These are phyloP conservation scores for Malassezia equina DNA, from an alignment of 1,284 basidiomycete species.

Conservation along the genomic window DNA sequence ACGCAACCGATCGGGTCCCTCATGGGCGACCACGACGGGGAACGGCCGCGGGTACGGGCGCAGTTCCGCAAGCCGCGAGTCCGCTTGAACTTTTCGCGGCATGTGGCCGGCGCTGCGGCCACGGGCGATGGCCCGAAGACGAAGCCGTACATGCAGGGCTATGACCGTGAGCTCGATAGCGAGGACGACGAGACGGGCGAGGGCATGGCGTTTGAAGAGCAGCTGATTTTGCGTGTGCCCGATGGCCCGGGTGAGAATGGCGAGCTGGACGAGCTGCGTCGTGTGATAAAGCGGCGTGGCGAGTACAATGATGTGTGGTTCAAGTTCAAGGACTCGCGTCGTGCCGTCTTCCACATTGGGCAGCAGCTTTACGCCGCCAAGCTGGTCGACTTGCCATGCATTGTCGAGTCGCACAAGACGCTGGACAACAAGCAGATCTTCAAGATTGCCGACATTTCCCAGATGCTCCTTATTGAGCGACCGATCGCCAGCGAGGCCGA, in stretches of 20 bases:
- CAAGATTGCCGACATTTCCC: slow-evolving; percentile 96
- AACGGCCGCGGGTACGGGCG: slow-evolving; percentile 1
- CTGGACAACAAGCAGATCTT: slow-evolving; percentile 85
- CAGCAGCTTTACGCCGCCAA: slow-evolving; percentile 75
- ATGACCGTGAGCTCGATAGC: slow-evolving; percentile 83
- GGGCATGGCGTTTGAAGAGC: slow-evolving; percentile 81
- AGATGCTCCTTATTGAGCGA: slow-evolving; percentile 44
- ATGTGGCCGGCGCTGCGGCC: slow-evolving; percentile 10
- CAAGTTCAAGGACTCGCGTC: slow-evolving; percentile 95
- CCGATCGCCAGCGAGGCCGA: slow-evolving; percentile 52
- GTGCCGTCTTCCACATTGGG: slow-evolving; percentile 80
- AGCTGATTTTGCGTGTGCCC: slow-evolving; percentile 85
- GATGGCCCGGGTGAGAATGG: slow-evolving; percentile 58
- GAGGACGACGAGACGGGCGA: slow-evolving; percentile 65
- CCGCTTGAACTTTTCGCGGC: slow-evolving; percentile 16
- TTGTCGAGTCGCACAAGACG: slow-evolving; percentile 93
- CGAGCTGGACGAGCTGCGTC: slow-evolving; percentile 40
- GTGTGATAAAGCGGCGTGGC: slow-evolving; percentile 61
- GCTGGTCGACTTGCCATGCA: slow-evolving; percentile 86
- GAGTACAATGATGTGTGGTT: slow-evolving; percentile 83
- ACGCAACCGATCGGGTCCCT: not conserved
- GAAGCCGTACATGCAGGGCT: slow-evolving; percentile 46
- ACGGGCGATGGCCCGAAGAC: slow-evolving; percentile 36
- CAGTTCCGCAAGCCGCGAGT: slow-evolving; percentile 16
- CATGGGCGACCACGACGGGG: slow-evolving; percentile 1